Evolutionary conservation across 352 stramenopile genomes (phyloP), one percentile per base, ranked within the genome.

Genomic region (Blastocystis sp.): DNA sequence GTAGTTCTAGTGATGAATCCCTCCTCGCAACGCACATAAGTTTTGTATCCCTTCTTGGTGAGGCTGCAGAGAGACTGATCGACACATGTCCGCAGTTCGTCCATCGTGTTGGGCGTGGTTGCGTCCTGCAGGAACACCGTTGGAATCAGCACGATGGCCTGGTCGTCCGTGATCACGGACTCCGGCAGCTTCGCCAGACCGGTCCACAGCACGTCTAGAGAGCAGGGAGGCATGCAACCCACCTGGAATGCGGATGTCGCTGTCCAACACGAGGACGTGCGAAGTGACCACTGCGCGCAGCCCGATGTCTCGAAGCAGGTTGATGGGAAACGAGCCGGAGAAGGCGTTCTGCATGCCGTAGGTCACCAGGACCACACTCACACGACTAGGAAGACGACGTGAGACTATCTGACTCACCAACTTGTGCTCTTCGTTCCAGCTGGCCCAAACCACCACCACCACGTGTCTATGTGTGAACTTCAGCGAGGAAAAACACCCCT

Each of bases 271-370:
- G 26, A 66, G 39, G 18, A 66, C 53, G 39, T 85, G 73, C 2
- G 73, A 68, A 24, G 73, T 69, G 20, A 4, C 43, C 8, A 68
- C 53, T 13, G 59, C n/a, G 24, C 34, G 26, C 3, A 85, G 41
- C 50, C 47, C 73, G 26, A 85, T 53, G 24, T 85, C 68, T 26
- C 73, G 73, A n/a, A 85, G 50, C n/a, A 85, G 50, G 26, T 85
- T 85, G 34, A 85, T 47, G 20, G 73, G 73, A 11, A 85, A 68
- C 9, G 24, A 9, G 3, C 0, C 30, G 30, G 13, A 2, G 39
- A 53, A 85, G 26, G 68, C 73, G 56, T 18, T 85, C 0, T 47
- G 34, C 39, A 34, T 20, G 9, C 30, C 41, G 18, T 43, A 18
- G 37, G 73, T 30, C 16, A 30, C 50, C 7, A 62, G 34, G 6